Evolutionary conservation across 257 asterid species (phyloP).

Genomic region (Scutellaria galericulata): DNA sequence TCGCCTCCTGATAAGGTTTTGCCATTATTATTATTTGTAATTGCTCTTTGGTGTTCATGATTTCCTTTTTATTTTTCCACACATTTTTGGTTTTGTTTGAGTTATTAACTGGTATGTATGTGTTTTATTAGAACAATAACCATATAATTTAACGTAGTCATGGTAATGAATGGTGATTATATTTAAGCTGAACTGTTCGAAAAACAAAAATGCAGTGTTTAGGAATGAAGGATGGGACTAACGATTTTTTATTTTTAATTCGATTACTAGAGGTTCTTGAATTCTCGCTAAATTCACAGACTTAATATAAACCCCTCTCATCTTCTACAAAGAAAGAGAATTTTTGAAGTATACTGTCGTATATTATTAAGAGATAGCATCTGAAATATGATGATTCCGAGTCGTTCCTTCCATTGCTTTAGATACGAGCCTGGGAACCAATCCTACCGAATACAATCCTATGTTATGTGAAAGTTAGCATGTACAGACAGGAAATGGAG

Average conservation of each 20-base stretch:
- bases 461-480: conserved; percentile 7
- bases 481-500: neutral
- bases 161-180: neutral
- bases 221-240: neutral
- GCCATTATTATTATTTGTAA: neutral
- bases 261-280: conserved; percentile 3
- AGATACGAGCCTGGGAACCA: neutral
- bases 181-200: conserved; percentile 5
- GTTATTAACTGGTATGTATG: neutral
- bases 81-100: neutral
- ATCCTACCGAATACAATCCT: conserved; percentile 1
- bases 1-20: conserved; percentile 92
- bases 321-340: neutral
- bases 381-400: conserved; percentile 14
- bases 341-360: neutral
- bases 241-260: neutral
- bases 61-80: neutral
- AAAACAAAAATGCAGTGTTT: neutral
- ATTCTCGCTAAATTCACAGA: neutral
- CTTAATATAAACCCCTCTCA: neutral
- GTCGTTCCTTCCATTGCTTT: conserved; percentile 3
- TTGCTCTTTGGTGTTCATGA: neutral
- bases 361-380: neutral
- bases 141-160: neutral
- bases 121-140: conserved; percentile 4